Percentiles rank a stretch among this genome's conserved stretches.
These are phyloP conservation scores for Phytophthora kernoviae DNA, from an alignment of 352 stramenopile genomes.

Conservation along the genomic window DNA sequence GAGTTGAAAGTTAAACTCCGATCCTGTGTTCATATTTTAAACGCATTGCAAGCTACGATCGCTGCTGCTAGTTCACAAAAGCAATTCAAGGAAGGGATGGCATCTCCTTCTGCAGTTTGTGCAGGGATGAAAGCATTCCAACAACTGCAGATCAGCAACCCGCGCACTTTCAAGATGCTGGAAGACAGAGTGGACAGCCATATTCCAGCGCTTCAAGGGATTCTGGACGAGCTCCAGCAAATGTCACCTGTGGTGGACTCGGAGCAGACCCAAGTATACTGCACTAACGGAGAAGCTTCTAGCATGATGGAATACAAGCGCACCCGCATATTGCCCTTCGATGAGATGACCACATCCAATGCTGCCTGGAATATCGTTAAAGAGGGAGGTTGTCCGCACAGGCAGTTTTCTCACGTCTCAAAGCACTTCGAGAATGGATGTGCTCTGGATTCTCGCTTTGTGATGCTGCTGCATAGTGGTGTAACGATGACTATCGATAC, in stretches of 20 bases:
- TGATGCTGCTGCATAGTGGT: background rate
- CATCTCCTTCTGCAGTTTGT: no score
- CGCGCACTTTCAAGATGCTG: background rate
- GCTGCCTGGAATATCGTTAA: constrained; percentile 4
- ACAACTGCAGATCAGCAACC: background rate
- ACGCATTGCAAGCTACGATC: background rate
- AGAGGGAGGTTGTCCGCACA: background rate
- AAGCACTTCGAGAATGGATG: constrained; percentile 2
- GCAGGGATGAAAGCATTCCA: background rate
- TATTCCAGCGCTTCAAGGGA: background rate
- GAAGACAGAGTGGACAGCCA: background rate
- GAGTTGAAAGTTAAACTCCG: no score
- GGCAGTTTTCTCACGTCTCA: constrained; percentile 1
- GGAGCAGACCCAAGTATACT: background rate
- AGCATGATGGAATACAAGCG: constrained; percentile 3
- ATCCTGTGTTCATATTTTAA: no score
- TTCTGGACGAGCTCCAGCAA: constrained; percentile 1
- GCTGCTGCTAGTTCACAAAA: no score
- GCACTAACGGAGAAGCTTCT: background rate
- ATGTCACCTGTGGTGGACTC: background rate
- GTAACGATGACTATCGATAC: constrained; percentile 2
- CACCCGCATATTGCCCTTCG: constrained; percentile 3
- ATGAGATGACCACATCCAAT: background rate
- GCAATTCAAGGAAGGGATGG: no score
- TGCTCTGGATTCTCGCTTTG: constrained; percentile 5